phyloP scores from a whole-genome alignment of 495 filamentous ascomycete species.

The Aspergillus indologenus region DNA sequence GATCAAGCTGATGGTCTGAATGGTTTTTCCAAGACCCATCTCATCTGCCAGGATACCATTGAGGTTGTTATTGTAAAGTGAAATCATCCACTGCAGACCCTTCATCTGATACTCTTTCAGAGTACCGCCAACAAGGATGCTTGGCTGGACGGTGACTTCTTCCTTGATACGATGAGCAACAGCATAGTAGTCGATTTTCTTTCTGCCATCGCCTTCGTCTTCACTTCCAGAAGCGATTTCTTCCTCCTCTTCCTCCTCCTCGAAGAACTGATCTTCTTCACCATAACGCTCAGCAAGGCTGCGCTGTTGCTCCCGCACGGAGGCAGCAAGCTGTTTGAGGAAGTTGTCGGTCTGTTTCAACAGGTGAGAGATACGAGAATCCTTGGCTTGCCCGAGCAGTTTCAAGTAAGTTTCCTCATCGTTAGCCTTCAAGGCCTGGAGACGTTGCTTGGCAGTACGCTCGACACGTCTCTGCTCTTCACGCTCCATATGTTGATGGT shows the following conservation, averaged over 20 bases:
- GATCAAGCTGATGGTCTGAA: conserved; percentile 96
- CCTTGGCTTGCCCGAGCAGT: conserved; percentile 94
- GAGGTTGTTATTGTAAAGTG: conserved; percentile 98
- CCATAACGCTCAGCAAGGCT: conserved; percentile 75
- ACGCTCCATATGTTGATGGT: conserved; percentile 95
- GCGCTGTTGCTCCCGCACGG: conserved; percentile 88
- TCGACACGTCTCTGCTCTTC: conserved; percentile 98
- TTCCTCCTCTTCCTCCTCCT: conserved; percentile 66
- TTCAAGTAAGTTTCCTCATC: conserved; percentile 98
- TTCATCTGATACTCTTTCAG: conserved; percentile 98
- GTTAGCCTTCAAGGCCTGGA: conserved; percentile 96
- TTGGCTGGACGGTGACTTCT: conserved; percentile 76
- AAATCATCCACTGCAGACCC: conserved; percentile 99
- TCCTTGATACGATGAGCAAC: conserved; percentile 96
- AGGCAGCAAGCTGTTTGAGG: conserved; percentile 88
- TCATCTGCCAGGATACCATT: conserved; percentile 98
- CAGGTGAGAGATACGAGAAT: conserved; percentile 96
- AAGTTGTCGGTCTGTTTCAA: conserved; percentile 96
- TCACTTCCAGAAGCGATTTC: conserved; percentile 65
- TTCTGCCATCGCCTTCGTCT: conserved; percentile 60
- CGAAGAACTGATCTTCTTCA: conserved; percentile 54
- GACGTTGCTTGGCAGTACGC: conserved; percentile 97
- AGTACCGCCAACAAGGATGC: conserved; percentile 81
- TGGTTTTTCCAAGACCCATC: conserved; percentile 99
- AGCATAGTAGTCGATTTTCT: conserved; percentile 95